Base-by-base conservation (phyloP, 176 grass and related monocot genomes). In the Dendrocalamus sinicus region DNA sequence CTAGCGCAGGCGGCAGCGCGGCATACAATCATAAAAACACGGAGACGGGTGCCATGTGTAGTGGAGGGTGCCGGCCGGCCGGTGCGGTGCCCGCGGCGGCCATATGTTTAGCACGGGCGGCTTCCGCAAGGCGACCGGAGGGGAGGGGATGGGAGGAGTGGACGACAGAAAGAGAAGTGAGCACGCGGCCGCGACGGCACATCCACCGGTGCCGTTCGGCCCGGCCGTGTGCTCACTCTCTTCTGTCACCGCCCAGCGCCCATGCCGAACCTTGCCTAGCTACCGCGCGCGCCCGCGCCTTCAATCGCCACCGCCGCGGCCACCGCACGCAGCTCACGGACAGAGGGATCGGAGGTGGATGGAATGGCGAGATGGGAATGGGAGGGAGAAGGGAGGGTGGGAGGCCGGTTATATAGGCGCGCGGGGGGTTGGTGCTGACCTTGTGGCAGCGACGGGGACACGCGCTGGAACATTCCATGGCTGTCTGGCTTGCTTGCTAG, bases 151-250 rank as follows among this genome's bases (percentile, higher is more conserved):
- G 90, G 19, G 47, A 14, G 22, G 19, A 57, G 82, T 64, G 82
- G 90, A 72, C 86, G 90, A 92, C 90, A 92, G 90, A 71, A 8
- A 92, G 90, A 89, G 90, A 60, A 74, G 90, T 92, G 86, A 92
- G 90, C 86, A 92, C 90, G 90, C 90, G 83, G 67, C 86, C 82
- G 86, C 86, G 86, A 92, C 90, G 86, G 86, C 90, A 92, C 84
- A 79, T 81, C 66, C 67, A 50, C 16, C 78, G 86, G 86, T 92
- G 90, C 86, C 86, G 90, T 78, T 46, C 79, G 50, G 86, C 79
- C 85, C 89, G 89, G 83, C 90, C 86, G 90, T 82, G 90, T 92
- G 90, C 90, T 92, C 90, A 89, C 90, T 92, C 90, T 92, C 90
- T 92, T 92, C 90, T 92, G 90, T 92, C 90, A 92, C 78, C 86